Evolutionary conservation across 2,329 filamentous ascomycete genomes (phyloP), one percentile per base, ranked within the genome.

Genomic region (Conoideocrella luteorostrata): DNA sequence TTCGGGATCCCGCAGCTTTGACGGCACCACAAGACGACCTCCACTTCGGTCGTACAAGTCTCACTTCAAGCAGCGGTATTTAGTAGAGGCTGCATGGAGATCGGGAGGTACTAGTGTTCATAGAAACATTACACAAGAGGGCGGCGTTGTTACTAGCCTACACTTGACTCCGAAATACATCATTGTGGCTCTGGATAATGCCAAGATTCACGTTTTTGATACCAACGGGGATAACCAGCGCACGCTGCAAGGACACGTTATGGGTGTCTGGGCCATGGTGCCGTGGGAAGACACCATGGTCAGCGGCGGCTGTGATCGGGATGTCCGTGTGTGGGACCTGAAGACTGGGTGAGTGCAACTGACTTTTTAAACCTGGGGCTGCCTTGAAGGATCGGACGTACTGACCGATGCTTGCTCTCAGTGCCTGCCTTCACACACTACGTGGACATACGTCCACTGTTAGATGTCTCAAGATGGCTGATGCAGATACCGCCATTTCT

Each of bases 221-320:
- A 90, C 88, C 1, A 81, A 93, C 52, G 93, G 93, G 26, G 83
- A 89, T 54, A 82, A 88, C 51, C 82, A 95, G 55, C 88, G 89
- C 61, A 95, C 88, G 3, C 70, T 98, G 22, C 85, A 93, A 59
- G 93, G 93, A 10, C 93, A 98, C 68, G 87, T 97, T 35, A 98
- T 98, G 93, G 93, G 93, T 32, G 93, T 98, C 17, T 98, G 93
- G 93, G 93, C 93, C 39, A 97, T 98, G 91, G 89, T 98, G 20
- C 93, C 93, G 6, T 96, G 90, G 87, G 91, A 88, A 47, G 91
- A 98, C 62, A 85, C 88, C 42, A 75, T 98, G 48, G 93, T 98
- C 47, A 96, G 89, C 56, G 93, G 93, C 56, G 93, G 93, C 5
- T 98, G 93, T 62, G 93, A 98, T 68, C 80, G 93, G 48, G 93